Evolutionary conservation across 257 asterid species (phyloP), one percentile per base, ranked within the genome.

Genomic region (Eucommia ulmoides): DNA sequence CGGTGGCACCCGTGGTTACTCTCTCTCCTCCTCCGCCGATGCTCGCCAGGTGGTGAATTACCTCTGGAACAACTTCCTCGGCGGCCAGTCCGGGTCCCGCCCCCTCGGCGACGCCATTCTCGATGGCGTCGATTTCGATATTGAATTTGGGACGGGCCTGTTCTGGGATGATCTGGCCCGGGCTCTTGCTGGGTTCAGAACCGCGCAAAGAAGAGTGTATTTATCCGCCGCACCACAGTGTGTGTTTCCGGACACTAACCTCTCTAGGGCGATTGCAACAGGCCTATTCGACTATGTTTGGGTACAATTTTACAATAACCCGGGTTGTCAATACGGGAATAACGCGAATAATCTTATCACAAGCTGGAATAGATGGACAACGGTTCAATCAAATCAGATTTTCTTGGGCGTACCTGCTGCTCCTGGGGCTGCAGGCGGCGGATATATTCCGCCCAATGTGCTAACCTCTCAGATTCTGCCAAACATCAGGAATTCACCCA

Each of bases 221-320:
- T 29, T 77, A 53, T 69, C 70, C 2, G 82, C 80, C 1, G 87
- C 87, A 2, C 92, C 87, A 7, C 86, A 78, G 33, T 77, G 87
- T 64, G 83, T 83, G 9, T 77, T 60, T 24, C 92, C 92, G 0
- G 83, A 77, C 41, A 67, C 71, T 1, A 67, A 77, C 74, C 49
- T 78, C 1, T 83, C 83, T 22, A 67, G 53, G 3, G 84, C 87
- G 1, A 20, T 77, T 53, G 51, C 58, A 41, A 81, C 87, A 0
- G 79, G 81, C 16, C 68, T 81, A 3, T 81, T 81, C 46, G 81
- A 80, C 65, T 77, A 61, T 7, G 77, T 77, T 1, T 72, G 92
- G 81, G 71, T 81, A 18, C 92, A 74, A 58, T 81, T 81, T 15
- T 81, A 72, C 51, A 81, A 77, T 24, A 77, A 72, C 20, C 79